These are phyloP conservation scores for Effrenium voratum DNA, from an alignment of 73 alveolate species.

Conservation along the genomic window DNA sequence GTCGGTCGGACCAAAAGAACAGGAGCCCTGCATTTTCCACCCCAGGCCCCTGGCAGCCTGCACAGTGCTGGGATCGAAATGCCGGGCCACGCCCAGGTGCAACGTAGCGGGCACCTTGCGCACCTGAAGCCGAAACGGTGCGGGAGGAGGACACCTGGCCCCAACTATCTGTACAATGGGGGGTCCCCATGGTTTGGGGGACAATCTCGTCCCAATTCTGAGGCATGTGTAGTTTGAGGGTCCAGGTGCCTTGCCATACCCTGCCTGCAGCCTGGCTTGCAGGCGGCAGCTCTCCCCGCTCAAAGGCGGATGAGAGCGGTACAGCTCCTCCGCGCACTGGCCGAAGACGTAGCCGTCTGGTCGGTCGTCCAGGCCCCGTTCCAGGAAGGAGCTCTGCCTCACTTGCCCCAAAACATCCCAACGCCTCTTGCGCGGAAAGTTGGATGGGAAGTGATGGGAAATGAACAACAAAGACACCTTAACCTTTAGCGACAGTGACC, in stretches of 20 bases:
- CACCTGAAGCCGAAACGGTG: not conserved
- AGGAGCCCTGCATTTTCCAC: no score
- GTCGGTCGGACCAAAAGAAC: no score
- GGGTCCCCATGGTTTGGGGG: not conserved
- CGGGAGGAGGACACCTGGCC: not conserved
- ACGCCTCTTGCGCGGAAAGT: no score
- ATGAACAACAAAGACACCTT: no score
- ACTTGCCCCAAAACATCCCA: no score
- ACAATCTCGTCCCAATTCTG: not conserved
- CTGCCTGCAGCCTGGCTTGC: slow-evolving; percentile 62
- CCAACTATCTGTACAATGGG: not conserved
- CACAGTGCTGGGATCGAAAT: not conserved
- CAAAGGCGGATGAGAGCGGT: slow-evolving; percentile 21
- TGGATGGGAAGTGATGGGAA: no score
- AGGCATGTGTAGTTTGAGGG: not conserved
- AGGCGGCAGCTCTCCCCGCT: slow-evolving; percentile 38
- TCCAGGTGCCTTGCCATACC: slow-evolving; percentile 57
- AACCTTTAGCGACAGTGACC: no score
- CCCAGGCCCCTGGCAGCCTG: no score
- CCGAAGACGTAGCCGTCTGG: slow-evolving; percentile 61
- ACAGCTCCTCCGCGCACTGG: slow-evolving; percentile 65
- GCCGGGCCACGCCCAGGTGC: slow-evolving; percentile 37
- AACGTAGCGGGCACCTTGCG: slow-evolving; percentile 87
- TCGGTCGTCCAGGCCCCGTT: slow-evolving; percentile 70
- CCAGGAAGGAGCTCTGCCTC: slow-evolving; percentile 47